Evolutionary conservation across 192 early-diverging fungal genomes (phyloP), one percentile per base, ranked within the genome.

Genomic region (Diversispora epigaea): DNA sequence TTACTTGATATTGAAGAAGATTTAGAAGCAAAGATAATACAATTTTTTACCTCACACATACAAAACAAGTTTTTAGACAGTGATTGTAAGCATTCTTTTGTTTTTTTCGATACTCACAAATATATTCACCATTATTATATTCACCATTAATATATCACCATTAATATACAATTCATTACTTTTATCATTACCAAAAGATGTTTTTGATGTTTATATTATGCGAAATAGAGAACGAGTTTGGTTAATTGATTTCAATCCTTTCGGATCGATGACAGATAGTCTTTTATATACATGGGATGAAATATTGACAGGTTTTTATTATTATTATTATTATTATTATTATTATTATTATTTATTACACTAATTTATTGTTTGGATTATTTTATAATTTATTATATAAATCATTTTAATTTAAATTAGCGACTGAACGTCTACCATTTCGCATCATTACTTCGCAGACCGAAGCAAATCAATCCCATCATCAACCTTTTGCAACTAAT

Each of bases 171-270:
- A 32, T 32, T 32, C 25, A 32, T 32, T 32, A 32, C 2, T 32
- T 32, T 32, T 32, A 32, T 32, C 25, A 32, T 32, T 32, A 32
- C 25, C 25, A 32, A 32, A 32, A 93, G 93, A 91, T 79, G 92
- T 93, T 21, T 94, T 98, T 79, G 98, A 99, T 77, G 92, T 93
- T 4, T 98, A 97, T 74, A 78, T 97, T 22, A 88, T 84, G 32
- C 80, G 84, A 66, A 83, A 86, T 19, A 79, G 83, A 21, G 79
- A 85, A 21, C 83, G 84, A 22, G 89, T 91, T 3, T 95, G 86
- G 71, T 78, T 99, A 4, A 82, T 99, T 8, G 96, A 98, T 81
- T 93, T 99, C 80, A 97, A 99, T 82, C 94, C 94, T 0, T 96
- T 93, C 80, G 81, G 84, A 19, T 80, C 82, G 58, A 84, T 83